These are phyloP conservation scores for Blastobotrys americana DNA, from an alignment of 805 yeast genomes.

Conservation along the genomic window DNA sequence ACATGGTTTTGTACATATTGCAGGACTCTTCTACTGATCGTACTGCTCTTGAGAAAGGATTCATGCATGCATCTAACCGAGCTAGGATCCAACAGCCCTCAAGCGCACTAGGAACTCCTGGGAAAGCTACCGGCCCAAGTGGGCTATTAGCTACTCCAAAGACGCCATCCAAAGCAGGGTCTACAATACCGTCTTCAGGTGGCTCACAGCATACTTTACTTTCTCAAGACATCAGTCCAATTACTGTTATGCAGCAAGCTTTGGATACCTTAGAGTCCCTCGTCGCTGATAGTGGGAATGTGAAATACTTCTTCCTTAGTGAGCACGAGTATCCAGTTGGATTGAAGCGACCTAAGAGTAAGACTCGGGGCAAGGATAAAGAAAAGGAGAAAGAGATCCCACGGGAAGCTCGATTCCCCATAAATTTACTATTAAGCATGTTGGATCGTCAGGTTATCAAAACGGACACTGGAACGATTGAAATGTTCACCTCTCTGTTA, in stretches of 20 bases:
- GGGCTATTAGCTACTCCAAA: not conserved
- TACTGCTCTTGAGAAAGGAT: slow-evolving; percentile 54
- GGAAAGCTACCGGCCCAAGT: not conserved
- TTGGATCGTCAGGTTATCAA: slow-evolving; percentile 57
- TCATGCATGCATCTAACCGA: slow-evolving; percentile 46
- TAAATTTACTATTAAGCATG: slow-evolving; percentile 58
- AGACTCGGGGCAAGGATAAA: slow-evolving; percentile 29
- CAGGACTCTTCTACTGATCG: slow-evolving; percentile 68
- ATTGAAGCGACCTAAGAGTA: slow-evolving; percentile 32
- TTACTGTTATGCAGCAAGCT: slow-evolving; percentile 66
- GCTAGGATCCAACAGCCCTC: slow-evolving; percentile 34
- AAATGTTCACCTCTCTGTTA: slow-evolving; percentile 62
- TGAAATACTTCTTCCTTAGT: slow-evolving; percentile 67
- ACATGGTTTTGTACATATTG: slow-evolving; percentile 56
- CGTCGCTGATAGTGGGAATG: slow-evolving; percentile 56
- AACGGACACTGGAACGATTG: slow-evolving; percentile 71
- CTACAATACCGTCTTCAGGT: not conserved
- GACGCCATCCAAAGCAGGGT: not conserved
- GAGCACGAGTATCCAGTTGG: slow-evolving; percentile 56
- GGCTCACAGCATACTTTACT: not conserved
- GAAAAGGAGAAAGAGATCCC: slow-evolving; percentile 28
- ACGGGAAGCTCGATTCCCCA: slow-evolving; percentile 46
- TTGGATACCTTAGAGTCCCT: slow-evolving; percentile 68
- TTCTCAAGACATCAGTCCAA: slow-evolving; percentile 49
- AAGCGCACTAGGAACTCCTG: not conserved